Evolutionary conservation across 768 basidiomycete species (phyloP).

Genomic region (Boletus tylopilopsis): DNA sequence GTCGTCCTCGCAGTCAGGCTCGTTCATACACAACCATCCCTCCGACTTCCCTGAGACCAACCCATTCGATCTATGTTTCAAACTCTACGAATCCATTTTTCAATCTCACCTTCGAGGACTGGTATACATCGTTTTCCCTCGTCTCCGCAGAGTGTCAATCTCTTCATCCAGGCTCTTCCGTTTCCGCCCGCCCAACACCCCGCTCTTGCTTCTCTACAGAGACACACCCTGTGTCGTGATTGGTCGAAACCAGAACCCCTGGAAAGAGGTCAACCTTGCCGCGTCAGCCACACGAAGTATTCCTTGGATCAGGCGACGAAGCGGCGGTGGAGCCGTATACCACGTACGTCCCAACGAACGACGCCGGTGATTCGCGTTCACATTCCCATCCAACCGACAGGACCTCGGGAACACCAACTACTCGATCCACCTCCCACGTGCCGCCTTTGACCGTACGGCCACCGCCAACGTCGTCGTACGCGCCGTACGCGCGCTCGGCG

Average conservation of each 20-base stretch:
- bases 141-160: constrained; percentile 16
- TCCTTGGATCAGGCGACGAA: constrained; percentile 79
- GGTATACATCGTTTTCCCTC: constrained; percentile 43
- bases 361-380: not conserved
- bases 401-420: constrained; percentile 98
- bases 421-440: constrained; percentile 85
- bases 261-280: constrained; percentile 89
- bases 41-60: constrained; percentile 27
- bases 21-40: constrained; percentile 15
- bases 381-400: constrained; percentile 38
- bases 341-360: constrained; percentile 57
- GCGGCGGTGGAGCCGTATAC: constrained; percentile 95
- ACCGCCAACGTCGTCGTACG: constrained; percentile 76
- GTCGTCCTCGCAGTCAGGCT: not conserved
- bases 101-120: constrained; percentile 89
- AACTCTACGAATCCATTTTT: constrained; percentile 80
- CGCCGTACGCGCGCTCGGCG: constrained; percentile 72
- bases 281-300: constrained; percentile 50
- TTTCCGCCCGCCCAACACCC: constrained; percentile 58
- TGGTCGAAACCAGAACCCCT: constrained; percentile 96
- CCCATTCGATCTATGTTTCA: constrained; percentile 66
- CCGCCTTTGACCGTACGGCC: constrained; percentile 70
- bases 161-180: constrained; percentile 66
- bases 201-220: constrained; percentile 83
- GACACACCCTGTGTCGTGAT: constrained; percentile 89